A percentile compares a stretch with the other conserved stretches of the same genome.
phyloP scores from a whole-genome alignment of 495 filamentous ascomycete species.

The Hyaloscypha hepaticicola region DNA sequence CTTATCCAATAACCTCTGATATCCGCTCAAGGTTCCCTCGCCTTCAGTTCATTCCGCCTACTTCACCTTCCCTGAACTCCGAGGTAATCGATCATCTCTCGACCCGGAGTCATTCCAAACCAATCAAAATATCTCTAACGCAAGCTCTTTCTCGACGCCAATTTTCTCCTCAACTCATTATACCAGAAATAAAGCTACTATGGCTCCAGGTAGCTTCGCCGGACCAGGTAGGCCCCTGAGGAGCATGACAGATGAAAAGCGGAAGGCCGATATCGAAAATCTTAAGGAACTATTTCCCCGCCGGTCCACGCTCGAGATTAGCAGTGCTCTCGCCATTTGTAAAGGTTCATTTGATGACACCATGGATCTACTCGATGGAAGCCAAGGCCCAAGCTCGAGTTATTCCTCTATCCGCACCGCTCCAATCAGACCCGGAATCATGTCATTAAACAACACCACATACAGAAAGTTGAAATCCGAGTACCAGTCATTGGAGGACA shows the following conservation, averaged over 20 bases:
- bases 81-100: too few relatives aligned
- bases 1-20: background rate
- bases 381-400: background rate
- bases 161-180: too few relatives aligned
- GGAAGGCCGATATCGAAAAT: background rate
- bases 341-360: background rate
- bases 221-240: background rate
- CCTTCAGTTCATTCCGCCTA: too few relatives aligned
- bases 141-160: too few relatives aligned
- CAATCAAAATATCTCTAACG: too few relatives aligned
- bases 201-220: background rate
- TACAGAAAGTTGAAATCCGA: background rate
- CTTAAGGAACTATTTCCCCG: background rate
- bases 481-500: background rate
- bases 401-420: background rate
- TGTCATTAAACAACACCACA: background rate
- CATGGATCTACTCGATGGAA: background rate
- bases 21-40: background rate
- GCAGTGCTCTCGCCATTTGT: background rate
- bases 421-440: too few relatives aligned
- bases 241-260: background rate
- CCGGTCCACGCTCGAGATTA: background rate
- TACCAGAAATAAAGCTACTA: background rate
- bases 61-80: too few relatives aligned
- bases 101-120: too few relatives aligned